phyloP scores from a whole-genome alignment of 2,329 filamentous ascomycete species.

The Phialemonium atrogriseum region DNA sequence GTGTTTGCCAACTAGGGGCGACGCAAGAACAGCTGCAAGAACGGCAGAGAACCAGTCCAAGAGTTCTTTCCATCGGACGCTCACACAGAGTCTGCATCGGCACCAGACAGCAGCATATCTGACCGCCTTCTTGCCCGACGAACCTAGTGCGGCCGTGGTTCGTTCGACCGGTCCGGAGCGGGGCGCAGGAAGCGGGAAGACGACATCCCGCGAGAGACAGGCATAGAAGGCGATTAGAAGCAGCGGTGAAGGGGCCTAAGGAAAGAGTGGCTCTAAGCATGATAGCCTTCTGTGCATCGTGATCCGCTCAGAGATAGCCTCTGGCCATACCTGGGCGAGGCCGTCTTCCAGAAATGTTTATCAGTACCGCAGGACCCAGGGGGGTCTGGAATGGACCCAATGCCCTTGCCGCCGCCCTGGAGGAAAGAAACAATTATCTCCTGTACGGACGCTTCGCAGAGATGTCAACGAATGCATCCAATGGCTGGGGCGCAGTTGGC shows the following conservation, averaged over 20 bases:
- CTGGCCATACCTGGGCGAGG: neutral
- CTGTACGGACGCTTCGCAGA: too few species aligned
- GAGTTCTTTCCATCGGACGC: neutral
- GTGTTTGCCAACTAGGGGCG: too few species aligned
- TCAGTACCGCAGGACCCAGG: neutral
- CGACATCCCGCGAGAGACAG: conserved; percentile 1
- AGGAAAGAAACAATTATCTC: neutral
- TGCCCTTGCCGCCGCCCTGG: neutral
- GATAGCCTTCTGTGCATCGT: neutral
- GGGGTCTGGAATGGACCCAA: neutral
- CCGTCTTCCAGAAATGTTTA: neutral
- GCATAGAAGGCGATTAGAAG: conserved; percentile 3
- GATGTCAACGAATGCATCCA: too few species aligned
- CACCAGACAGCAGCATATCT: neutral
- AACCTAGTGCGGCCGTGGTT: neutral
- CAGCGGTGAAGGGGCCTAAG: conserved; percentile 1
- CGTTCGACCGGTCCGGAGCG: neutral
- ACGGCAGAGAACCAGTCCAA: neutral
- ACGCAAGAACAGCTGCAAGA: neutral
- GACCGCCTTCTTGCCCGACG: neutral
- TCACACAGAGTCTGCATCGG: conserved; percentile 2
- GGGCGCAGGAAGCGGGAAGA: neutral
- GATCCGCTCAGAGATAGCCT: neutral
- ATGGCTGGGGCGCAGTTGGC: too few species aligned
- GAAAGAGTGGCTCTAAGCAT: neutral